Evolutionary conservation across 257 asterid genomes (phyloP), one percentile per base, ranked within the genome.

Genomic region (Petrea volubilis): DNA sequence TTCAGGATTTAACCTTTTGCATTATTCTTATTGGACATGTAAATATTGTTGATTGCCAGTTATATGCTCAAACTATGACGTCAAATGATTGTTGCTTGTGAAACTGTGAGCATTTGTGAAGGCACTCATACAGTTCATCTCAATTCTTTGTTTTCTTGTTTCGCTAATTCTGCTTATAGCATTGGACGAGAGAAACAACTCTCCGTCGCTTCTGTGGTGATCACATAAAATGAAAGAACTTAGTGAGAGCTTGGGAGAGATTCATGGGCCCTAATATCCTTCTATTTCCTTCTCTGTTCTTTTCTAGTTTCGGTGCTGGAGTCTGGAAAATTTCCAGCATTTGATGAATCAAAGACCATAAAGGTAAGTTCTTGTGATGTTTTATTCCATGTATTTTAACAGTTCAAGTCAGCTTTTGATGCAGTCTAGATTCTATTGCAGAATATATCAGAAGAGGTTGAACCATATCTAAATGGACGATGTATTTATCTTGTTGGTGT

Each of bases 401-500:
- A 59, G 64, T 65, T 77, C 73, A 36, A 63, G 44, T 71, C 25
- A 9, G 67, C 46, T 73, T 72, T 72, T 71, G 49, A 68, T 69
- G 64, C 64, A n/a, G 27, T 62, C 64, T 67, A 47, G 65, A 55
- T 82, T 67, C 60, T 68, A 63, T 83, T 86, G 78, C 94, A 90
- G 97, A 82, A 61, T 33, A 91, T 84, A 80, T 81, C 93, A 21
- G 89, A 84, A 82, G 94, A 83, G 64, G 64, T 86, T 50, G 90
- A 82, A 81, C 83, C 91, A 64, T 76, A 75, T 80, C 81, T 91
- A 60, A 79, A 82, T 73, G 98, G 97, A 63, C 86, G 86, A 20
- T 89, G 96, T 72, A 67, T 93, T 73, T 93, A 78, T 80, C 96
- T 93, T 44, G 97, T 93, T 21, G 98, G 98, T 93, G 67, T 82